Base-by-base conservation (phyloP, 2,329 filamentous ascomycete genomes). In the Tolypocladium tropicale region DNA sequence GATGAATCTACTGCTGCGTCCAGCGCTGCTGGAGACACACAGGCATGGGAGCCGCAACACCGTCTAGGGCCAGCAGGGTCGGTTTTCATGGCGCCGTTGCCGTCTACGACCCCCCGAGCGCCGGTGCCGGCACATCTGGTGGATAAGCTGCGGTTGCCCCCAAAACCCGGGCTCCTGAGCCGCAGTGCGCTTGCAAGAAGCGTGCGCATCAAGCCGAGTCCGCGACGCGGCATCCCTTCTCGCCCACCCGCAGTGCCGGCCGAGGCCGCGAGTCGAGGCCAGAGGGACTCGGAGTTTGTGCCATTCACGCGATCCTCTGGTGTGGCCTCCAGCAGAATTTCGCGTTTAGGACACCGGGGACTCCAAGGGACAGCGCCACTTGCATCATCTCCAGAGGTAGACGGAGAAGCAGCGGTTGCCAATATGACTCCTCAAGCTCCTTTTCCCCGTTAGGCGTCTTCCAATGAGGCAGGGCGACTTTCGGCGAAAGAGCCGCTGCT, bases 31-130 rank as follows among this genome's bases (percentile, higher is more conserved):
- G 54, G 54, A 37, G 55, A 56, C 11, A 33, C 36, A 21, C 46
- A 53, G 46, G 18, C 10, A n/a, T 57, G 34, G 34, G 18, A 21
- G 48, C 30, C 37, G 6, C 37, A 30, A 25, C 16, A 30, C 7
- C 28, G 14, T 49, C 25, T 7, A 21, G 39, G 39, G 25, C 25
- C 16, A 30, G 46, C 25, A 49, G 18, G 46, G 16, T 49, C 25
- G 6, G 3, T 32, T 2, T 39, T 41, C 23, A 23, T 7, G 14
- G 33, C 53, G 14, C 53, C 36, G 25, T 36, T 57, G 34, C 37
- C 60, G 12, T 62, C 63, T 21, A 64, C 63, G 10, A 66, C 64
- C 6, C 64, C 64, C 9, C 56, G 51, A 48, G 62, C 57, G n/a
- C 62, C 62, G 28, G 52, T 62, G 6, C 59, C 64, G 9, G 12